These are phyloP conservation scores for Monosporascus cannonballus DNA, from an alignment of 2,329 filamentous ascomycete species.

Conservation along the genomic window DNA sequence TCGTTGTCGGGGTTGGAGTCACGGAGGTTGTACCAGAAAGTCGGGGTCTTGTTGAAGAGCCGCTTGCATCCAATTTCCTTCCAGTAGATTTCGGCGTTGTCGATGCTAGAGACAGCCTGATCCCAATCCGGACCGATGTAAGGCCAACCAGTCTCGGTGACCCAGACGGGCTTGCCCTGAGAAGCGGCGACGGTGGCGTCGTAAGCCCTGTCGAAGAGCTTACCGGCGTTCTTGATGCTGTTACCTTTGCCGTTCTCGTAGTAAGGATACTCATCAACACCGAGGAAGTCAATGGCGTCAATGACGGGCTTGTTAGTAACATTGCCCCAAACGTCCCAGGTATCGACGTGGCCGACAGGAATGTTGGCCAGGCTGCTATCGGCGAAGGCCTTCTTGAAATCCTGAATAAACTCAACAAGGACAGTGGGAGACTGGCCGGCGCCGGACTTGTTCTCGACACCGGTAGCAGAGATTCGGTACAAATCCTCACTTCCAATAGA, in stretches of 20 bases:
- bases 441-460: constrained; percentile 29
- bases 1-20: constrained; percentile 26
- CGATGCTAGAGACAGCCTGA: constrained; percentile 37
- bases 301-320: constrained; percentile 42
- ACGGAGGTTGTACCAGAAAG: constrained; percentile 32
- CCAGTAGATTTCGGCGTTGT: constrained; percentile 37
- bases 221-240: constrained; percentile 36
- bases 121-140: constrained; percentile 38
- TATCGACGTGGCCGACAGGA: constrained; percentile 50
- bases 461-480: constrained; percentile 33
- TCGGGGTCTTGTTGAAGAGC: constrained; percentile 22
- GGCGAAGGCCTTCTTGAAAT: constrained; percentile 45
- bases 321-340: constrained; percentile 47
- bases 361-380: constrained; percentile 26
- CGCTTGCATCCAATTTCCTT: constrained; percentile 25
- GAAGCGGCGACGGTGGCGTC: constrained; percentile 33
- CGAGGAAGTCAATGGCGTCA: constrained; percentile 45
- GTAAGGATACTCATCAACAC: constrained; percentile 49
- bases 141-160: constrained; percentile 54
- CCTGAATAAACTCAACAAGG: constrained; percentile 50
- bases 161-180: constrained; percentile 35
- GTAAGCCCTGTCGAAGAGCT: constrained; percentile 34
- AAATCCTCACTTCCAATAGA: constrained; percentile 52
- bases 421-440: constrained; percentile 32
- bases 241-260: constrained; percentile 38